Base-by-base conservation (phyloP, 345 rosid genomes). In the Orychophragmus violaceus region DNA sequence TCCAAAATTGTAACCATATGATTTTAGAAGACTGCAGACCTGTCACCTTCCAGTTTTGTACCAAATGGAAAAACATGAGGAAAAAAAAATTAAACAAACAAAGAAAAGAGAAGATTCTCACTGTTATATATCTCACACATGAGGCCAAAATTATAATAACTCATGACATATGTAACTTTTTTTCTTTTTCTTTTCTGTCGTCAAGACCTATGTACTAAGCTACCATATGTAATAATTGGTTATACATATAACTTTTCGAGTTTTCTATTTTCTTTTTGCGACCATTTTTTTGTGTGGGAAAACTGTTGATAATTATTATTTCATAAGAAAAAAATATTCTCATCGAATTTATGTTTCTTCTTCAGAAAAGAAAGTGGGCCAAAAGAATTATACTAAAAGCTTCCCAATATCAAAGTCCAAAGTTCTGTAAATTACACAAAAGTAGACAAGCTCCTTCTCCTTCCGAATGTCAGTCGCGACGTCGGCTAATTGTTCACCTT, bases 1-100 rank as follows among this genome's bases (percentile, higher is more conserved):
- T 66, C 72, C 68, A 73, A 73, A 66, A 59, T 66, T 66, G 68
- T 73, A 66, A 66, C 77, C 72, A 66, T 59, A 66, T 52, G 68
- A 66, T 59, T 66, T 60, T 42, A 59, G 68, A 32, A 0, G 52
- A 59, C 77, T 59, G 72, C 66, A 65, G 71, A 66, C 30, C 62
- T 72, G 71, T 59, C 71, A 65, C 71, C 45, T 50, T 51, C 37
- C 61, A 28, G 28, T 9, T 72, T 39, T 65, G 61, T 30, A 50
- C 22, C 55, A 65, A 65, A 65, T 25, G 44, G 29, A 50, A 50
- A 66, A 42, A 58, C 54, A 72, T 39, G 19, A 64, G 41, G 46
- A 63, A 62, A 50, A 3, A 6, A 37, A 8, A 27, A 17, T 0
- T 2, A 10, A 54, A 54, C 21, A 16, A 41, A 16, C 48, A 46